Percentiles rank a stretch among this genome's conserved stretches.
Evolutionary conservation across 371 early-diverging fungal genomes (phyloP).

Genomic region (Mucor velutinosus): DNA sequence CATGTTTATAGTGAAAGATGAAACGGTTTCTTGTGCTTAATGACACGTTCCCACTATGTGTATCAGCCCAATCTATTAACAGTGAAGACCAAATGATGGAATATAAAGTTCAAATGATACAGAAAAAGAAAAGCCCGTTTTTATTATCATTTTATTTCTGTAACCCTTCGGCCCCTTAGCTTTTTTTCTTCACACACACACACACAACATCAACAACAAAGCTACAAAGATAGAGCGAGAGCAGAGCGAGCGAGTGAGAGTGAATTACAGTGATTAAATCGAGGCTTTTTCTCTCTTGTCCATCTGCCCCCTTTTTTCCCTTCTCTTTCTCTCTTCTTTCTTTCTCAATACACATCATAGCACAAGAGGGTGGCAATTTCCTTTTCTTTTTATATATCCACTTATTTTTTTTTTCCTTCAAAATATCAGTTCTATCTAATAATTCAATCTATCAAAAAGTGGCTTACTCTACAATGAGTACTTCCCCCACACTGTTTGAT

Average conservation of each 20-base stretch:
- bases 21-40: not conserved
- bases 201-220: not conserved
- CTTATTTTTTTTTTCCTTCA: conserved; percentile 1
- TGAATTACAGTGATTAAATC: too few relatives aligned
- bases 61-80: not conserved
- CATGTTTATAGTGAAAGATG: conserved; percentile 1
- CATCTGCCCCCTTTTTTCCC: not conserved
- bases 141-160: conserved; percentile 13
- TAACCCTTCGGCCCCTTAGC: conserved; percentile 28
- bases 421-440: conserved; percentile 1
- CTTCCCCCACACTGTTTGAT: conserved; percentile 25
- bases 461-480: conserved; percentile 22
- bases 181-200: conserved; percentile 11
- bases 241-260: not conserved
- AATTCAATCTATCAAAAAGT: conserved; percentile 9
- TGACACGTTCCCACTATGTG: not conserved
- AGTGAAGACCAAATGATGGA: not conserved
- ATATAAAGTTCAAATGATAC: conserved; percentile 4
- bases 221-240: not conserved
- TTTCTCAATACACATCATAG: not conserved
- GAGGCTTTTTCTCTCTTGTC: not conserved
- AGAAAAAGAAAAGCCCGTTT: conserved; percentile 5
- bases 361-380: not conserved
- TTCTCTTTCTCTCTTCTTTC: conserved; percentile 6
- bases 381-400: not conserved